Percentiles rank a stretch among this genome's conserved stretches.
Evolutionary conservation across 139 green algal genomes (phyloP).

Genomic region (Dunaliella primolecta): DNA sequence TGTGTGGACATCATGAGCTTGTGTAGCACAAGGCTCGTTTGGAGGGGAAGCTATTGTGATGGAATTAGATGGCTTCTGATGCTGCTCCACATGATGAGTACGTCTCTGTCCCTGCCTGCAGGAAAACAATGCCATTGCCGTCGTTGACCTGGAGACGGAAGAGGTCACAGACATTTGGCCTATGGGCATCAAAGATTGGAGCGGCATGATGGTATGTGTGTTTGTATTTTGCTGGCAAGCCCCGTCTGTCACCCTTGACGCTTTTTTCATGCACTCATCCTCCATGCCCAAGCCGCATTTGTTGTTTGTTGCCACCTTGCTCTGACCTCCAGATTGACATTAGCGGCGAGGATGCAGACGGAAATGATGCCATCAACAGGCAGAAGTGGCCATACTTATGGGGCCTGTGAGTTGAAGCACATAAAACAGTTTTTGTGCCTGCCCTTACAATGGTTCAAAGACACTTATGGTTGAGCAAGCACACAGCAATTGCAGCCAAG

Average conservation of each 20-base stretch:
- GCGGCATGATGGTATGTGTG: neutral
- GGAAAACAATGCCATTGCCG: slow-evolving; percentile 27
- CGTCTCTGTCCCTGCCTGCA: neutral
- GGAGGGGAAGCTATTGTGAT: neutral
- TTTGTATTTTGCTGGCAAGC: neutral
- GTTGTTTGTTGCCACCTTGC: neutral
- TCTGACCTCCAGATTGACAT: slow-evolving; percentile 8
- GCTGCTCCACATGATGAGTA: neutral
- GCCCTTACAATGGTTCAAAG: neutral
- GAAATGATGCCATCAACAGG: slow-evolving; percentile 1
- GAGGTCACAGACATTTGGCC: slow-evolving; percentile 23
- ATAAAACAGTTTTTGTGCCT: neutral
- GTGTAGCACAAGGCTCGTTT: neutral
- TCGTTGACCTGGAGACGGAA: slow-evolving; percentile 12
- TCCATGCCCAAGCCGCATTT: neutral
- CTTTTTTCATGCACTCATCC: neutral
- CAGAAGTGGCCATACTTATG: neutral
- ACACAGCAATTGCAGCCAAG: neutral
- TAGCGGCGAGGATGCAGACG: slow-evolving; percentile 14
- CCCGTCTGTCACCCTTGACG: neutral
- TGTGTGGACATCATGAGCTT: neutral
- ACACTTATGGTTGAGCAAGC: neutral
- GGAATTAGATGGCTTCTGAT: neutral
- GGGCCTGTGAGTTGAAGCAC: neutral
- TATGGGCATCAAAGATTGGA: slow-evolving; percentile 19